Evolutionary conservation across 1,139 yeast species (phyloP).

Genomic region (Geotrichum histeridarum): DNA sequence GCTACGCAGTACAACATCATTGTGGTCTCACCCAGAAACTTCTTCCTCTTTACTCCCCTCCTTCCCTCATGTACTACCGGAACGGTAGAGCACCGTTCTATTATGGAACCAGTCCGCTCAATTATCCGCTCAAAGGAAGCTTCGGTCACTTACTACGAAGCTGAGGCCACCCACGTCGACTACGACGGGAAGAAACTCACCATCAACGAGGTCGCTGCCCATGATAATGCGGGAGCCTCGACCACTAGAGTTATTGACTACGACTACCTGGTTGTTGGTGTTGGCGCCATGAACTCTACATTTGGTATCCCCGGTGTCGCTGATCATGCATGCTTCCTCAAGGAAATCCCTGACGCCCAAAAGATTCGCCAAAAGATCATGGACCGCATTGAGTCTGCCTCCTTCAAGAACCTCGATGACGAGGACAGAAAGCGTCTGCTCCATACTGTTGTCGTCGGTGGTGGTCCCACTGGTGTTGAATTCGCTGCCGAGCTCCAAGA

Average conservation of each 20-base stretch:
- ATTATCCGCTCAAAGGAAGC: conserved; percentile 69
- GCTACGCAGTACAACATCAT: conserved; percentile 82
- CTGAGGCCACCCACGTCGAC: conserved; percentile 82
- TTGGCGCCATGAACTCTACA: conserved; percentile 88
- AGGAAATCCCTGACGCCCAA: conserved; percentile 79
- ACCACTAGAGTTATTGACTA: conserved; percentile 40
- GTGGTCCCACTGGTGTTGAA: conserved; percentile 97
- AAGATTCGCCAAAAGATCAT: conserved; percentile 69
- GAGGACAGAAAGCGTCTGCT: conserved; percentile 76
- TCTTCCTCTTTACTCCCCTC: conserved; percentile 88
- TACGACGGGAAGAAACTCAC: conserved; percentile 57
- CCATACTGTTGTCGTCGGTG: conserved; percentile 85
- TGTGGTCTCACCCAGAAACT: conserved; percentile 88
- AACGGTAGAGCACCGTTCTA: conserved; percentile 83
- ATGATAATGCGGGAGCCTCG: conserved; percentile 15
- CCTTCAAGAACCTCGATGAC: conserved; percentile 66
- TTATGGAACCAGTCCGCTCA: conserved; percentile 77
- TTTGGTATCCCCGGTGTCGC: conserved; percentile 92
- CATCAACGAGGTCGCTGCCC: conserved; percentile 44
- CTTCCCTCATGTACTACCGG: conserved; percentile 94
- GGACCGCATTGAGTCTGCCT: conserved; percentile 80
- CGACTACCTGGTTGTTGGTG: conserved; percentile 82
- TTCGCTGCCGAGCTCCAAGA: conserved; percentile 94
- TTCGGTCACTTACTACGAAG: conserved; percentile 82
- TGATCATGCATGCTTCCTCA: conserved; percentile 72